Conservation (phyloP, 1,284 basidiomycete species). For the Phylloporus sp. region DNA sequence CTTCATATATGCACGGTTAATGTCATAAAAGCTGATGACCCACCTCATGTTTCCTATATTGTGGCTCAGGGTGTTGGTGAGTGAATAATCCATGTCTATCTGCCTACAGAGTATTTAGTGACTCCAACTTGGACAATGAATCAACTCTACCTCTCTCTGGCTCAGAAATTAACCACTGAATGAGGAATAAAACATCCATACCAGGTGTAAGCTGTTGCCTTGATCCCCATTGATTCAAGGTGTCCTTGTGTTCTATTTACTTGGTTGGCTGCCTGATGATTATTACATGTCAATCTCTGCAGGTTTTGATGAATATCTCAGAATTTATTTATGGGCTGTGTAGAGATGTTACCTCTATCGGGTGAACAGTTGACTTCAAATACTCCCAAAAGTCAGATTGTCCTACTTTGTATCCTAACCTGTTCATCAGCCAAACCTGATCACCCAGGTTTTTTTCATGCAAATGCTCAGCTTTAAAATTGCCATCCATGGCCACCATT, state of each 20-base stretch:
- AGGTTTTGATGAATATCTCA: too few relatives aligned
- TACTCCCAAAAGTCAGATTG: neutral
- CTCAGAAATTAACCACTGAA: neutral
- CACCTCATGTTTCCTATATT: neutral
- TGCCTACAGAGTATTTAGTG: conserved; percentile 15
- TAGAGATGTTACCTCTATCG: neutral
- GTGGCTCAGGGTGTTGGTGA: conserved; percentile 17
- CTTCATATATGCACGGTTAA: conserved; percentile 22
- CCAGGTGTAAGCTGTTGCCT: neutral
- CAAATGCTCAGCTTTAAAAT: conserved; percentile 2
- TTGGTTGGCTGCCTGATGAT: conserved; percentile 18
- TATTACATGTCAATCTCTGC: conserved; percentile 7
- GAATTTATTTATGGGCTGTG: too few relatives aligned
- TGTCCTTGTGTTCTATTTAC: conserved; percentile 8
- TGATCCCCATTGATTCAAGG: conserved; percentile 9
- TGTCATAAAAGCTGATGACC: conserved; percentile 16
- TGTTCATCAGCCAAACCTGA: conserved; percentile 18
- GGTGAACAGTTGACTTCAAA: neutral
- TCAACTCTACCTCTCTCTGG: neutral
- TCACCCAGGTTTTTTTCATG: neutral
- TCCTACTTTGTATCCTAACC: conserved; percentile 11
- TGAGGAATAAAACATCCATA: conserved; percentile 15
- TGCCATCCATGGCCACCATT: neutral
- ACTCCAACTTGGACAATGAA: neutral
- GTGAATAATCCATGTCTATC: conserved; percentile 32